phyloP scores from a whole-genome alignment of 352 stramenopile genomes.

The Blastocystis sp. region DNA sequence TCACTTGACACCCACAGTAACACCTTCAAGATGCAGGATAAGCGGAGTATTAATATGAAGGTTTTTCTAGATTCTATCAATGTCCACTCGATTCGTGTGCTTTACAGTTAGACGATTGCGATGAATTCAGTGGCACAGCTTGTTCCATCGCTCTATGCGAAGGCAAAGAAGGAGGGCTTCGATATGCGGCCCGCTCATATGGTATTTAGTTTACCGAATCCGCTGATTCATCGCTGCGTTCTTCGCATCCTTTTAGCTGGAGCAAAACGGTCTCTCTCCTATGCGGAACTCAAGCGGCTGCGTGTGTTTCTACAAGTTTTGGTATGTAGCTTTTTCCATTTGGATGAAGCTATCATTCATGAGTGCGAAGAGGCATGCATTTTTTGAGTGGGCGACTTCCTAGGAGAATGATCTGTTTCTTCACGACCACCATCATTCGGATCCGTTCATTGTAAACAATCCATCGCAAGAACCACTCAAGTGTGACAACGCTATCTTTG shows the following conservation, averaged over 20 bases:
- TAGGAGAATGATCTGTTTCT: conserved; percentile 1
- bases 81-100: not conserved
- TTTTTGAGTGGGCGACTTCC: not conserved
- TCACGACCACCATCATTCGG: not conserved
- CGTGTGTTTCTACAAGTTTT: not conserved
- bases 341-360: not conserved
- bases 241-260: not conserved
- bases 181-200: not conserved
- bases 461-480: not conserved
- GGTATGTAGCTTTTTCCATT: not conserved
- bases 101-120: not conserved
- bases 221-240: not conserved
- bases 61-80: not conserved
- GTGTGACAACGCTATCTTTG: not conserved
- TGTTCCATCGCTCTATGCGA: not conserved
- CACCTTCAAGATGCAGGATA: conserved; percentile 37
- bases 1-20: conserved; percentile 28
- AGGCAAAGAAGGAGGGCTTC: not conserved
- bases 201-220: not conserved
- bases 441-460: not conserved
- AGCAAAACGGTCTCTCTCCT: not conserved
- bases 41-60: not conserved
- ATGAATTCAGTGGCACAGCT: not conserved
- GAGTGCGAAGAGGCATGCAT: not conserved
- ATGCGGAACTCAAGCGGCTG: conserved; percentile 36